A percentile compares a stretch with the other conserved stretches of the same genome.
Evolutionary conservation across 2,329 filamentous ascomycete genomes (phyloP).

Genomic region (Colletotrichum sp.): DNA sequence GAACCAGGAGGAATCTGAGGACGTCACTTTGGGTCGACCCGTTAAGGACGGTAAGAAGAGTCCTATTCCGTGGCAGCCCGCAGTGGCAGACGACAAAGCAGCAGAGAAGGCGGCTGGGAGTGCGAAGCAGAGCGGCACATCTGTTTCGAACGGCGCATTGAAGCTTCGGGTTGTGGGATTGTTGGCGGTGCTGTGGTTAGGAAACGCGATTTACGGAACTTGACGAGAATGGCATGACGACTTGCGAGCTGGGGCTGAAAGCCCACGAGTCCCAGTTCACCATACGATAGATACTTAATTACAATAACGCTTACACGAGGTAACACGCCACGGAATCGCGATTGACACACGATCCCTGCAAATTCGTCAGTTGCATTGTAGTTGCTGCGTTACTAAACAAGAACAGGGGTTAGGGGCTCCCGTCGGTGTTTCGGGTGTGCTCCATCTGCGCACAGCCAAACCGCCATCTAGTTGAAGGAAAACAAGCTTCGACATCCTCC

Average conservation of each 20-base stretch:
- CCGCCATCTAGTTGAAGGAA: background rate
- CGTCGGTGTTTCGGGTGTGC: slow-evolving; percentile 2
- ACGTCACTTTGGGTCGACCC: background rate
- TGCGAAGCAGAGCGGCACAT: background rate
- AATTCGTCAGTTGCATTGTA: background rate
- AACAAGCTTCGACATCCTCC: slow-evolving; percentile 5
- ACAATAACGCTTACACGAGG: background rate
- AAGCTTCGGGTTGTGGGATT: slow-evolving; percentile 1
- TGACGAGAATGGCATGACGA: background rate
- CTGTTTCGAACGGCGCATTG: background rate
- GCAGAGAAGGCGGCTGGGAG: background rate
- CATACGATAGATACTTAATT: background rate
- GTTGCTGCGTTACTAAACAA: background rate
- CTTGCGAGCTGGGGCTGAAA: background rate
- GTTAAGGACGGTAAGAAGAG: slow-evolving; percentile 14
- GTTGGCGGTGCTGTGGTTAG: slow-evolving; percentile 15
- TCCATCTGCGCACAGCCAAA: background rate
- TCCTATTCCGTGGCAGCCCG: slow-evolving; percentile 1
- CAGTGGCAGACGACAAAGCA: background rate
- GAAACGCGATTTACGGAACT: slow-evolving; percentile 17
- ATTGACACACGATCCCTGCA: background rate
- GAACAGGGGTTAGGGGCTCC: background rate
- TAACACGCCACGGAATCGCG: background rate
- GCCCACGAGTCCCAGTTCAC: background rate
- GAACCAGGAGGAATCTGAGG: background rate